Evolutionary conservation across 2,329 filamentous ascomycete genomes (phyloP), one percentile per base, ranked within the genome.

Genomic region (Hyphodiscus sp.): DNA sequence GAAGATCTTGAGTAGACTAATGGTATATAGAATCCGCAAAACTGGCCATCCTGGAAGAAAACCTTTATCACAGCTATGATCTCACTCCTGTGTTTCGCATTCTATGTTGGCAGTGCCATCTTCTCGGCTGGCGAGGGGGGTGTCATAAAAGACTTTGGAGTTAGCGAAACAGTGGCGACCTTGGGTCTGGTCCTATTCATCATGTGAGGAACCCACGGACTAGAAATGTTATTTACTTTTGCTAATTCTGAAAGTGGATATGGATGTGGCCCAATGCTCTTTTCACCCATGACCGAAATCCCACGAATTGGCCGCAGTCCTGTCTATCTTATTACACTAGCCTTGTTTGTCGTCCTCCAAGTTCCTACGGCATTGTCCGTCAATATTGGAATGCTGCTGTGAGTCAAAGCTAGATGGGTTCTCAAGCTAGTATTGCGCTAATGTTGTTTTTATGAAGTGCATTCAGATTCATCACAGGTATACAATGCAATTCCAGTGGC

Each of bases 291-390:
- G 51, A 79, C 75, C 43, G 86, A 89, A 69, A 79, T 89, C 16
- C 83, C 85, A 0, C 65, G 74, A 45, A 76, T 89, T 50, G 85
- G 86, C 1, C 75, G 86, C 8, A 89, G 84, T 62, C 79, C 79
- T 0, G 76, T 85, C 2, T 89, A 89, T 67, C 78, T 87, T 43
- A 67, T 80, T 58, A 85, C 84, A 4, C 83, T 88, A 67, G 76
- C 79, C 50, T 71, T 87, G 20, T 89, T 87, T 63, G 81, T 87
- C 51, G 70, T 76, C 38, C 67, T 82, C 47, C 70, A 77, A 44
- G 68, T 79, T 9, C 73, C 70, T 1, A 73, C 73, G 3, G 70
- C 73, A 2, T 68, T 75, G n/a, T 73, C 75, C 0, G 68, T 67
- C 41, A 80, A 79, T 56, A 73, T 81, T 46, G 74, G 72, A 6